Evolutionary conservation across 1,284 basidiomycete species (phyloP), one percentile per base, ranked within the genome.

Genomic region (Pyrrhoderma noxium): DNA sequence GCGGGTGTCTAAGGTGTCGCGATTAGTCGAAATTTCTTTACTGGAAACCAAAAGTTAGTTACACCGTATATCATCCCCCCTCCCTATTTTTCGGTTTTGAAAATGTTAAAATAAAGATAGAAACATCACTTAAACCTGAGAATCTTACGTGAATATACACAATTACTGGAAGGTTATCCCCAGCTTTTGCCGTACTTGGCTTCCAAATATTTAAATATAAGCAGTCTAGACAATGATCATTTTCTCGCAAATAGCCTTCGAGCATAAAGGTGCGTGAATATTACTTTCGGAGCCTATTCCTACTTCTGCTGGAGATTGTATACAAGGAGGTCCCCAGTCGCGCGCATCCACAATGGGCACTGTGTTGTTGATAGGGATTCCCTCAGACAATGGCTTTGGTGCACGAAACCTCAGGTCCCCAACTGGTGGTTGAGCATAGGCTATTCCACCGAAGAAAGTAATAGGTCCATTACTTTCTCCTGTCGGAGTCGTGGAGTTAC

Each of bases 341-440:
- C 70, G 59, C 16, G 72, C 71, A 57, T 75, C 72, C 5, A 60
- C 58, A 2, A 73, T 62, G 16, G 56, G 40, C 21, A 51, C 46
- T 45, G 52, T 37, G 16, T 56, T 47, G 5, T 45, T 14, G 3
- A 60, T 56, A 21, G 48, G 56, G 8, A 31, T 66, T 0, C 56
- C 62, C 36, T 67, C 74, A 56, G 77, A 65, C 16, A 79, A 59
- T 23, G 69, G 68, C 11, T 73, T 53, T 5, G 77, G 76, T 3
- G 73, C 72, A 13, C 75, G 65, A 54, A 74, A 80, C 8, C 77
- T 69, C 46, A 71, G 63, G 19, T 74, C 61, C 4, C 74, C 77
- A n/a, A 79, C 47, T 1, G 78, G 78, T 21, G 77, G 72, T 54
- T 79, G 72, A 19, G 75, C 77, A 57, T 77, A 79, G 0, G 74